Percentiles rank a stretch among this genome's conserved stretches.
Evolutionary conservation across 495 filamentous ascomycete species (phyloP).

Genomic region (Tuber brumale): DNA sequence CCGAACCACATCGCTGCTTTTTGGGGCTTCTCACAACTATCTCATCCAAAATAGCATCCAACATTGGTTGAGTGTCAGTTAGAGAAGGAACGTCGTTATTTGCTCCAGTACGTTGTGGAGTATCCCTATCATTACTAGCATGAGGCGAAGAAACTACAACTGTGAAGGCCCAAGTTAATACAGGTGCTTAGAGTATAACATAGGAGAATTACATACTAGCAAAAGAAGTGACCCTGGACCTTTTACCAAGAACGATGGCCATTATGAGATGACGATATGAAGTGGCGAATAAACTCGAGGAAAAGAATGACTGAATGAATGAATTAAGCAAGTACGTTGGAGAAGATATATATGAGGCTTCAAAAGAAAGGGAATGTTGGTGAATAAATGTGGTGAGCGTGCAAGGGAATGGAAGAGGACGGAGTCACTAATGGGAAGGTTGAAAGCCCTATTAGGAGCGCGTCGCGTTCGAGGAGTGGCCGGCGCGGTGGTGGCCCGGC

Average conservation of each 20-base stretch:
- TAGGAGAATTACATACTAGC: neutral
- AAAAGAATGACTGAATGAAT: constrained; percentile 1
- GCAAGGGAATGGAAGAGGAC: neutral
- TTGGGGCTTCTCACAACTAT: neutral
- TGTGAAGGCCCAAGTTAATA: neutral
- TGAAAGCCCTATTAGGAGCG: neutral
- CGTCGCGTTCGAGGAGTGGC: neutral
- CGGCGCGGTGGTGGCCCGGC: neutral
- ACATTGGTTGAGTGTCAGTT: neutral
- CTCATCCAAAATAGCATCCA: neutral
- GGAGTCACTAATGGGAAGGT: neutral
- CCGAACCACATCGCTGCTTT: neutral
- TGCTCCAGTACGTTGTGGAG: neutral
- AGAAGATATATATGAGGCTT: neutral
- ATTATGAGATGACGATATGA: neutral
- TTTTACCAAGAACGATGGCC: constrained; percentile 1
- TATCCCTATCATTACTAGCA: neutral
- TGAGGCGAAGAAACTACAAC: neutral
- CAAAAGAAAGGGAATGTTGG: neutral
- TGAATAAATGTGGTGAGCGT: constrained; percentile 1
- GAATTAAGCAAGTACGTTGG: neutral
- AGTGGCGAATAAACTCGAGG: neutral
- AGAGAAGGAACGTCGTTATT: neutral
- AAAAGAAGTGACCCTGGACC: neutral
- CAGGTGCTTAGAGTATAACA: neutral